Conservation (phyloP, 1,284 basidiomycete species). For the Paramarasmius palmivorus region DNA sequence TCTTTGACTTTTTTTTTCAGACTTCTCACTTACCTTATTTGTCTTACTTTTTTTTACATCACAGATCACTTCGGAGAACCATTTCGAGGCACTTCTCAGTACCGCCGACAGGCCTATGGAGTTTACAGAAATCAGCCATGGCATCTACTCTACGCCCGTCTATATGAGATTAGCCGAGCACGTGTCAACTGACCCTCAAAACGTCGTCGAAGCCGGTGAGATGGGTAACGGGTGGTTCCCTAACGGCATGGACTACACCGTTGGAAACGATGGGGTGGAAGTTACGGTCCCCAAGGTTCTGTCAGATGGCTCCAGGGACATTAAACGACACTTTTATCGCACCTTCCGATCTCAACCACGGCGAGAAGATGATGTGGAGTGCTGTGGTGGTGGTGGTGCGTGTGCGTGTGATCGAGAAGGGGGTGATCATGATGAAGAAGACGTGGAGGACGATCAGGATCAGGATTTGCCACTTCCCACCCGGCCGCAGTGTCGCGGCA, state of each 20-base stretch:
- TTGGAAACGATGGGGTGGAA: not conserved
- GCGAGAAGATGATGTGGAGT: slow-evolving; percentile 22
- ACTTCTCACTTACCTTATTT: not conserved
- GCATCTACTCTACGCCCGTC: slow-evolving; percentile 39
- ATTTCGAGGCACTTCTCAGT: not conserved
- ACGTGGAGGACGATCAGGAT: slow-evolving; percentile 19
- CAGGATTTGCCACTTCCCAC: slow-evolving; percentile 3
- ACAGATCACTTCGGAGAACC: not conserved
- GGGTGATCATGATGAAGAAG: slow-evolving; percentile 16
- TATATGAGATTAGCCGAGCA: slow-evolving; percentile 59
- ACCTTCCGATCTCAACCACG: not conserved
- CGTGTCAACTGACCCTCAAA: slow-evolving; percentile 44
- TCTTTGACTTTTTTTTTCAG: not conserved
- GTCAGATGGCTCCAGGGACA: not conserved
- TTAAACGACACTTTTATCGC: not conserved
- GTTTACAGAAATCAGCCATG: slow-evolving; percentile 39
- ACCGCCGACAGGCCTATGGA: not conserved
- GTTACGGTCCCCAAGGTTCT: not conserved
- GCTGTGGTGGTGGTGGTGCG: slow-evolving; percentile 6
- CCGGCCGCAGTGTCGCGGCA: slow-evolving; percentile 29
- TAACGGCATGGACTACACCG: not conserved
- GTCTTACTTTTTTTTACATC: not conserved
- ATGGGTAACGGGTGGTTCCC: slow-evolving; percentile 3
- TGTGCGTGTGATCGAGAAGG: not conserved
- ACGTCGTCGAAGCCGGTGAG: slow-evolving; percentile 24